Percentiles rank a stretch among this genome's conserved stretches.
Evolutionary conservation across 2,329 filamentous ascomycete species (phyloP).

Genomic region (Thielaviopsis musarum): DNA sequence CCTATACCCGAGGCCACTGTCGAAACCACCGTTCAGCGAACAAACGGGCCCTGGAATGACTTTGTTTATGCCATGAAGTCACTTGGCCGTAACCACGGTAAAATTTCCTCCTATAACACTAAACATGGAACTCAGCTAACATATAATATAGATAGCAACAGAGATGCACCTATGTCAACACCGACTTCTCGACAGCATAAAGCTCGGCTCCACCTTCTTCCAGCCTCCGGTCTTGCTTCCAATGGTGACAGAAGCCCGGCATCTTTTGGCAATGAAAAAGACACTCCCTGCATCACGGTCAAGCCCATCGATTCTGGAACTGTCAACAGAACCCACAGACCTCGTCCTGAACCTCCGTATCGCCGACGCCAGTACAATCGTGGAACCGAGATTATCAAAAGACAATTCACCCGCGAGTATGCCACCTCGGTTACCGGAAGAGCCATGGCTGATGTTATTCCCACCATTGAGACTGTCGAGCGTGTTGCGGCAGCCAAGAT

Average conservation of each 20-base stretch:
- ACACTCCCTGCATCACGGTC: background rate
- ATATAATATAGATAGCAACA: background rate
- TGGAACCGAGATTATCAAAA: background rate
- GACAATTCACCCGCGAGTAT: background rate
- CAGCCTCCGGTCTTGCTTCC: too few relatives aligned
- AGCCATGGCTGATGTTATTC: constrained; percentile 11
- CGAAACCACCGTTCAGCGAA: background rate
- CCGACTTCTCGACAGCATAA: background rate
- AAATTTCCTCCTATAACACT: background rate
- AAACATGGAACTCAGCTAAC: background rate
- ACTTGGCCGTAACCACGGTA: constrained; percentile 9
- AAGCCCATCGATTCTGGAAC: background rate
- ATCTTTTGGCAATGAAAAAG: background rate
- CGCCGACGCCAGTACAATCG: background rate
- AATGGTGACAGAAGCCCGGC: background rate
- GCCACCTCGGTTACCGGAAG: background rate
- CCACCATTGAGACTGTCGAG: constrained; percentile 48
- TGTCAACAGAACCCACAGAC: background rate
- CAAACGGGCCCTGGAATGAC: constrained; percentile 11
- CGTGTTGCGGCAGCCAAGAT: constrained; percentile 66
- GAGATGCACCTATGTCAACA: background rate
- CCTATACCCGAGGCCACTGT: background rate
- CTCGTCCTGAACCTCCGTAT: background rate
- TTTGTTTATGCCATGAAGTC: constrained; percentile 12
- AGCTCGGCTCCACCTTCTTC: too few relatives aligned